Evolutionary conservation across 345 rosid genomes (phyloP).

Genomic region (Lagerstroemia speciosa): DNA sequence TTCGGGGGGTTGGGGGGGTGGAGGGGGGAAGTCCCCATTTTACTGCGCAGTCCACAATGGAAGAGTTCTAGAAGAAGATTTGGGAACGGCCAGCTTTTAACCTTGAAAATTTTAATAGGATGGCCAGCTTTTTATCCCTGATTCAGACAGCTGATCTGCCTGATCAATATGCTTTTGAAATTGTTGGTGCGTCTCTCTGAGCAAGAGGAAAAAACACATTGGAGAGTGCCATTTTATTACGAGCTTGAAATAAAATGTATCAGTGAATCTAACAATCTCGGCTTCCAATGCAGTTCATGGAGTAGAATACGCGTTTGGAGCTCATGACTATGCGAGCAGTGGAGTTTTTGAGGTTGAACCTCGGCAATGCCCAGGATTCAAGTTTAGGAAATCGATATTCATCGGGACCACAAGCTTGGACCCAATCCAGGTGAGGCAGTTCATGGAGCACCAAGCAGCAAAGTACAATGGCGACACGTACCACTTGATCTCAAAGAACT

Average conservation of each 20-base stretch:
- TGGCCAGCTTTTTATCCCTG: not conserved
- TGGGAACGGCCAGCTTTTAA: not conserved
- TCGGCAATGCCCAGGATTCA: conserved; percentile 86
- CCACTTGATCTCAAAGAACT: conserved; percentile 84
- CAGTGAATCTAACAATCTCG: not conserved
- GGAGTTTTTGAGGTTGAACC: conserved; percentile 98
- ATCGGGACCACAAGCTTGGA: conserved; percentile 84
- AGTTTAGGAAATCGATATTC: conserved; percentile 79
- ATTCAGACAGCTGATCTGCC: not conserved
- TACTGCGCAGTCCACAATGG: no score
- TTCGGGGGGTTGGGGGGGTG: no score
- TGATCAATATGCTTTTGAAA: not conserved
- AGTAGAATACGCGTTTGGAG: conserved; percentile 96
- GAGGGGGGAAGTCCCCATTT: no score
- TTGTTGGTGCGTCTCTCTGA: not conserved
- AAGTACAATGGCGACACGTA: conserved; percentile 77
- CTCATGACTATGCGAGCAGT: conserved; percentile 76
- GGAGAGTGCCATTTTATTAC: not conserved
- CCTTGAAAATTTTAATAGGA: not conserved
- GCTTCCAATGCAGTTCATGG: conserved; percentile 56
- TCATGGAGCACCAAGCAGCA: conserved; percentile 71
- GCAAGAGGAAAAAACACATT: not conserved
- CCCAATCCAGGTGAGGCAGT: conserved; percentile 70
- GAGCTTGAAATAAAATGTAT: not conserved
- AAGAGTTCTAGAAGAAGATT: no score